Evolutionary conservation across 139 green algal genomes (phyloP).

Genomic region (Yamagishiella unicocca): DNA sequence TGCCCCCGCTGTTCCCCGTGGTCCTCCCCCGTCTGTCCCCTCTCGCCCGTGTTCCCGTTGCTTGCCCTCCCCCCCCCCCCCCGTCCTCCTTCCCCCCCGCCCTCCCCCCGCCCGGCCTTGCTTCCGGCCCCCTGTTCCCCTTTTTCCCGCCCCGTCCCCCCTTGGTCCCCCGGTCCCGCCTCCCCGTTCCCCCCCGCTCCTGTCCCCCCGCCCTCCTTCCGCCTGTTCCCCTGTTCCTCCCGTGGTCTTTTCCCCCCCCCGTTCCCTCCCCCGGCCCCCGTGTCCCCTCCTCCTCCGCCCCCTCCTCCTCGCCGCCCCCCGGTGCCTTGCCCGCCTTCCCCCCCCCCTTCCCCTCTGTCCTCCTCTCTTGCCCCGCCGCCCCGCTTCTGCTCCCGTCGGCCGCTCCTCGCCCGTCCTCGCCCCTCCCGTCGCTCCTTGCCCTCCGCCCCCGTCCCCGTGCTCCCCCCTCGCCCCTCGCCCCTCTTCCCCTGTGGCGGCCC

Average conservation of each 20-base stretch:
- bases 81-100: background rate
- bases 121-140: background rate
- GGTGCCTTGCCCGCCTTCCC: background rate
- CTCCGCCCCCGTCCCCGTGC: background rate
- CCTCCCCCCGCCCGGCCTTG: background rate
- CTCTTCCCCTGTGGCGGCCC: background rate
- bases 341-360: background rate
- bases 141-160: background rate
- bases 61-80: background rate
- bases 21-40: background rate
- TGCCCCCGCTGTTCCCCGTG: background rate
- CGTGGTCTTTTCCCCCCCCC: background rate
- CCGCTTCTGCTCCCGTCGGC: background rate
- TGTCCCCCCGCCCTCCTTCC: background rate
- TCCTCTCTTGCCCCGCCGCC: background rate
- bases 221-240: background rate
- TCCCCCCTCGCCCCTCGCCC: background rate
- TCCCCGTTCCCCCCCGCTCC: background rate
- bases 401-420: background rate
- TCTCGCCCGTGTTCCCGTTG: background rate
- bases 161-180: background rate
- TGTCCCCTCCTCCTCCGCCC: background rate
- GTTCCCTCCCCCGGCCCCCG: background rate
- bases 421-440: background rate
- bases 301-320: no score